These are phyloP conservation scores for Aspergillus quadrilineatus DNA, from an alignment of 2,329 filamentous ascomycete genomes.

Conservation along the genomic window DNA sequence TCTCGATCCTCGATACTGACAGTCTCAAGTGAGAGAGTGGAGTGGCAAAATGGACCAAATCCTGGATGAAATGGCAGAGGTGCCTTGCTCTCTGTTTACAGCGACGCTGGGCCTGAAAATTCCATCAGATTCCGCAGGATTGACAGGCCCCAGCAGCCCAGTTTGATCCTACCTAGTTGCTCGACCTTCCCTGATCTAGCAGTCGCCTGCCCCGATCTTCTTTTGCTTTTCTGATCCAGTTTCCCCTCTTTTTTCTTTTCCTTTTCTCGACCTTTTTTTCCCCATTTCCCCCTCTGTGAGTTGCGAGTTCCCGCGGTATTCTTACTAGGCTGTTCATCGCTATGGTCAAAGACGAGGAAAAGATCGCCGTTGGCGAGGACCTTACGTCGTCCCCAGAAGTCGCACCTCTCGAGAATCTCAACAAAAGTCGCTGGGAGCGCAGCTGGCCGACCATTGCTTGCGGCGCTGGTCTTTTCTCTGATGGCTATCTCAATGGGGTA, in stretches of 20 bases:
- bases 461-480: conserved; percentile 84
- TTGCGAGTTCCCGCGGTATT: background rate
- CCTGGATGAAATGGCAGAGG: too few species aligned
- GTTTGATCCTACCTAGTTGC: too few species aligned
- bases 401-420: background rate
- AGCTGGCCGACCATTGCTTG: conserved; percentile 79
- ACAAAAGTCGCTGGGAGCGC: conserved; percentile 50
- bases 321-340: background rate
- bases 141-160: too few species aligned
- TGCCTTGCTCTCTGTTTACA: too few species aligned
- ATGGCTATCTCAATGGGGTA: conserved; percentile 89
- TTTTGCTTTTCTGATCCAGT: background rate
- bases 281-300: background rate
- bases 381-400: background rate
- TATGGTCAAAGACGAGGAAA: background rate
- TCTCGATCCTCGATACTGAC: too few species aligned
- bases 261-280: background rate
- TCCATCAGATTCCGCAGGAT: too few species aligned
- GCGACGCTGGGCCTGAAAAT: too few species aligned
- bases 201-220: background rate
- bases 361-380: background rate
- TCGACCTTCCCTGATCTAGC: background rate
- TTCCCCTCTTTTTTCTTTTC: background rate
- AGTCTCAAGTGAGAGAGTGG: too few species aligned
- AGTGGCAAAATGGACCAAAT: too few species aligned